Evolutionary conservation across 1,284 basidiomycete species (phyloP), one percentile per base, ranked within the genome.

Genomic region (Ustilago xerochloae): DNA sequence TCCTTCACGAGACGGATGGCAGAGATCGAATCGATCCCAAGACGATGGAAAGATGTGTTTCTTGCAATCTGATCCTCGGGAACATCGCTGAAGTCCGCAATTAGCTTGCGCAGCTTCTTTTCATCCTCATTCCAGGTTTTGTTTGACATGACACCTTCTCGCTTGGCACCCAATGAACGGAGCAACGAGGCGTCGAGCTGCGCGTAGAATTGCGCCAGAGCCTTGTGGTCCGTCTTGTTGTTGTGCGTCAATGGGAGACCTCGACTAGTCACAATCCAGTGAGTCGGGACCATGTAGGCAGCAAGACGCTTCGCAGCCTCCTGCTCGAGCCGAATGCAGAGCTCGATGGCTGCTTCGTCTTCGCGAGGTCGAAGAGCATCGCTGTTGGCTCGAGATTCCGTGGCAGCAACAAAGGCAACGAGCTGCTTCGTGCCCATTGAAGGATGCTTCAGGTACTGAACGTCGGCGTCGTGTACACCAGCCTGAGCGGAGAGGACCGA

Each of bases 11-110:
- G 65, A 26, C 75, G 64, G 32, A 81, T 78, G 2, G 79, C 78
- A 26, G 78, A 76, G 46, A 83, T 78, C 45, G 80, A 82, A 52
- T 82, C 81, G 46, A 83, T 63, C n/a, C 81, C 81, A 1, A 82
- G 74, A 13, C 76, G 68, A 36, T 82, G 80, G 50, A 83, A 76
- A 10, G 80, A 75, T 6, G 75, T 75, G 22, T 48, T 72, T 24
- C 61, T 46, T 28, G 55, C 52, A 9, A 81, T 69, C 39, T 78
- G 52, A 6, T 62, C 58, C 20, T 49, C 45, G 4, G 48, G 30
- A 2, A 77, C 35, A 4, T 60, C 49, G 51, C 67, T 58, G 46
- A 79, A 69, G 1, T 46, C 35, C 6, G 73, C 67, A 3, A 80
- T 24, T 1, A 63, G 22, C 9, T 36, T 55, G 16, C 66, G 63